Evolutionary conservation across 2,329 filamentous ascomycete genomes (phyloP).

Genomic region (Dactylella cylindrospora): DNA sequence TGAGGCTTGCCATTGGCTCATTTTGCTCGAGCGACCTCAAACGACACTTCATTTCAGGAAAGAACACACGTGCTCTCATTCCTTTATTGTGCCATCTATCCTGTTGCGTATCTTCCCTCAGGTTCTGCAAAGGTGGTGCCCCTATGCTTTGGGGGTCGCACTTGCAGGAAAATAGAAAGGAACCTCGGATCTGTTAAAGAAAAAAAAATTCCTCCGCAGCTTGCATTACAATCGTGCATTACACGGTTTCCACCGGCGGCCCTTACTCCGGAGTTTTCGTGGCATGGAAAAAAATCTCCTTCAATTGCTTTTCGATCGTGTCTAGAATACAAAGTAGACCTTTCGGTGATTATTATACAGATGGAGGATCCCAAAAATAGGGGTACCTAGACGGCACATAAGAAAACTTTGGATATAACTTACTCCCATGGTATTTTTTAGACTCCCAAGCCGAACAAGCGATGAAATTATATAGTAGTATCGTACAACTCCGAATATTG

Average conservation of each 20-base stretch:
- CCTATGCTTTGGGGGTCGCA: constrained; percentile 27
- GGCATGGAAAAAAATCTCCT: too few species aligned
- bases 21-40: constrained; percentile 13
- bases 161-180: constrained; percentile 29
- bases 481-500: constrained; percentile 5
- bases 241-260: too few species aligned
- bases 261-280: too few species aligned
- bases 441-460: constrained; percentile 21
- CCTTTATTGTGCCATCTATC: constrained; percentile 33
- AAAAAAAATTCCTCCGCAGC: too few species aligned
- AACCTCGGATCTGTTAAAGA: too few species aligned
- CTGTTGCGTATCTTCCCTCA: too few species aligned
- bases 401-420: constrained; percentile 28
- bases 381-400: constrained; percentile 1
- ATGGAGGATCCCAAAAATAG: not conserved
- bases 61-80: constrained; percentile 42
- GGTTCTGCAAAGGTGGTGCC: constrained; percentile 3
- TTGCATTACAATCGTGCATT: too few species aligned
- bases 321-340: constrained; percentile 23
- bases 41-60: constrained; percentile 38
- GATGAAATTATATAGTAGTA: constrained; percentile 9
- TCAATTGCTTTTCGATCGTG: too few species aligned
- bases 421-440: constrained; percentile 35
- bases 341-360: constrained; percentile 23
- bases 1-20: constrained; percentile 32